Percentiles rank a stretch among this genome's conserved stretches.
Conservation (phyloP, 2,329 filamentous ascomycete genomes). For the Colletotrichum australisinense region DNA sequence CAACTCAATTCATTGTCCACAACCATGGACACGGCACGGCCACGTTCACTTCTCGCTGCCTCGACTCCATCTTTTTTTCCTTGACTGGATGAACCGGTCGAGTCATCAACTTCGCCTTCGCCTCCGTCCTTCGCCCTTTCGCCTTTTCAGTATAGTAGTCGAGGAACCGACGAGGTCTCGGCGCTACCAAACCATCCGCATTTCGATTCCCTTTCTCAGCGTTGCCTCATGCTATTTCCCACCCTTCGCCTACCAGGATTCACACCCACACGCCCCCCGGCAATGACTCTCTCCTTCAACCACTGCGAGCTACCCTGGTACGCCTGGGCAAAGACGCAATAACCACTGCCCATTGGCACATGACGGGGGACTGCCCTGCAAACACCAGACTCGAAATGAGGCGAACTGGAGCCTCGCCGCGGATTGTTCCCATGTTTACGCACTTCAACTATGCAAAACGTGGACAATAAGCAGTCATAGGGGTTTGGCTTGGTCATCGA, state of each 20-base stretch:
- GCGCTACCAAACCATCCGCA: neutral
- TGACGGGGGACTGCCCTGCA: constrained; percentile 34
- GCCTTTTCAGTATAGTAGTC: neutral
- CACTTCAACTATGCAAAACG: constrained; percentile 21
- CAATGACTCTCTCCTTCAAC: constrained; percentile 2
- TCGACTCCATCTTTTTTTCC: neutral
- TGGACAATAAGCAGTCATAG: neutral
- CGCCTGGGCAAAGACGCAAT: constrained; percentile 27
- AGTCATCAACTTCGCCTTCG: constrained; percentile 22
- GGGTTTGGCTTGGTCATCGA: constrained; percentile 17
- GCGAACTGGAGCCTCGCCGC: constrained; percentile 32
- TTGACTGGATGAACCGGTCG: constrained; percentile 12
- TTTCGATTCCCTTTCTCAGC: constrained; percentile 6
- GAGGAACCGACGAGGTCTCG: neutral
- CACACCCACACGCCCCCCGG: constrained; percentile 20
- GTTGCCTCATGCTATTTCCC: constrained; percentile 11
- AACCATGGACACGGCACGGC: neutral
- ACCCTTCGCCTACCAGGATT: constrained; percentile 10
- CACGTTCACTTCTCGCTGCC: neutral
- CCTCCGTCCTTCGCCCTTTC: constrained; percentile 17
- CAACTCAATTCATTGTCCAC: neutral
- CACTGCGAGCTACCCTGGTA: constrained; percentile 8
- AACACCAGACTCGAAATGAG: constrained; percentile 33
- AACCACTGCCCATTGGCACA: constrained; percentile 27
- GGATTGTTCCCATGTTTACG: constrained; percentile 16